Conservation (phyloP, 306 rosid species). For the Lotus japonicus region DNA sequence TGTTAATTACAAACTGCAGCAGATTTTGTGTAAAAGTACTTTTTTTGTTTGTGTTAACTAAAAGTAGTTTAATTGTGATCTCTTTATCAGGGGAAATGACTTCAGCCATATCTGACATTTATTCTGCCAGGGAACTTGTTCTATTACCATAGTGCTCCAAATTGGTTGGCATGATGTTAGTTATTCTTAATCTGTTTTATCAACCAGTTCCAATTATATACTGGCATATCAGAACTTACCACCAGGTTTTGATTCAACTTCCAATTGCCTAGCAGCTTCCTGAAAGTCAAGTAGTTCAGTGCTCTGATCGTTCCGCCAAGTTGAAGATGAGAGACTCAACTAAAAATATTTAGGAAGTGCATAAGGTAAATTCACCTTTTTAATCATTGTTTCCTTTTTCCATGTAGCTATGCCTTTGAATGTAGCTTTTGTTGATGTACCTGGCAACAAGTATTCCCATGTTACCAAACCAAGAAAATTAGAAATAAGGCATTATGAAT, state of each 20-base stretch:
- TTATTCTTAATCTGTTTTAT: too few relatives aligned
- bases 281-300: conserved; percentile 32
- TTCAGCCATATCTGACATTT: too few relatives aligned
- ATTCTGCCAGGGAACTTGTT: too few relatives aligned
- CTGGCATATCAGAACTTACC: conserved; percentile 29
- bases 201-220: background rate
- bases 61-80: too few relatives aligned
- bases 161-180: too few relatives aligned
- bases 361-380: conserved; percentile 34
- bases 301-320: background rate
- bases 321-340: background rate
- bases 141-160: too few relatives aligned
- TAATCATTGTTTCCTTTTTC: conserved; percentile 68
- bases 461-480: background rate
- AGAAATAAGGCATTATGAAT: background rate
- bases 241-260: conserved; percentile 43
- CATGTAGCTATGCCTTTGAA: conserved; percentile 68
- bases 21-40: too few relatives aligned
- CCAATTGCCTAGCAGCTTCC: conserved; percentile 54
- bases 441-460: conserved; percentile 28
- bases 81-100: too few relatives aligned
- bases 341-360: background rate
- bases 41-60: too few relatives aligned
- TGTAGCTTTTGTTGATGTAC: conserved; percentile 68
- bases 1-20: too few relatives aligned